Conservation (phyloP, 768 basidiomycete genomes). For the Suillus cothurnatus region DNA sequence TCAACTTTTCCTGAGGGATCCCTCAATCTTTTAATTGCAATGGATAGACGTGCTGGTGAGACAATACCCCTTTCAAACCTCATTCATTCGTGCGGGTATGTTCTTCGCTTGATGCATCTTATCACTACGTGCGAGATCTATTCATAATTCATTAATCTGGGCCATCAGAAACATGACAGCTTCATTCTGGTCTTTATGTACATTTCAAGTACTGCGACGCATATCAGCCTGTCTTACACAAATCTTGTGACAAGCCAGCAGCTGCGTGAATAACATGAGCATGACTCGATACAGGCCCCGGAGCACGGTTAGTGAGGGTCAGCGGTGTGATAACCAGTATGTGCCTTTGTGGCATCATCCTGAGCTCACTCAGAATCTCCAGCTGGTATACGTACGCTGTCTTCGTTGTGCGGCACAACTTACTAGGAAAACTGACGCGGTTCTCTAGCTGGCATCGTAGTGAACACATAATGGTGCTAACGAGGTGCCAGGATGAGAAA, state of each 20-base stretch:
- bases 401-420: too few species aligned
- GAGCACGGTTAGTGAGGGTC: too few species aligned
- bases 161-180: neutral
- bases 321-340: too few species aligned
- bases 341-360: too few species aligned
- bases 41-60: neutral
- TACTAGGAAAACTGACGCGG: too few species aligned
- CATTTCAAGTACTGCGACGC: neutral
- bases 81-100: neutral
- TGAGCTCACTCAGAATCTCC: too few species aligned
- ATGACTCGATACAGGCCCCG: neutral
- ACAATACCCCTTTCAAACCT: neutral
- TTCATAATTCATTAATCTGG: neutral
- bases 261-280: neutral
- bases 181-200: neutral
- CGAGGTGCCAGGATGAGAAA: too few species aligned
- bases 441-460: too few species aligned
- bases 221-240: neutral
- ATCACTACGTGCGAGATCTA: neutral
- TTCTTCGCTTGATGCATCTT: neutral
- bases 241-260: neutral
- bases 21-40: constrained; percentile 73
- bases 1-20: constrained; percentile 80
- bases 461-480: too few species aligned
- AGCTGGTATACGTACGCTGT: too few species aligned